These are phyloP conservation scores for Amphirosellinia nigrospora DNA, from an alignment of 495 filamentous ascomycete species.

Conservation along the genomic window DNA sequence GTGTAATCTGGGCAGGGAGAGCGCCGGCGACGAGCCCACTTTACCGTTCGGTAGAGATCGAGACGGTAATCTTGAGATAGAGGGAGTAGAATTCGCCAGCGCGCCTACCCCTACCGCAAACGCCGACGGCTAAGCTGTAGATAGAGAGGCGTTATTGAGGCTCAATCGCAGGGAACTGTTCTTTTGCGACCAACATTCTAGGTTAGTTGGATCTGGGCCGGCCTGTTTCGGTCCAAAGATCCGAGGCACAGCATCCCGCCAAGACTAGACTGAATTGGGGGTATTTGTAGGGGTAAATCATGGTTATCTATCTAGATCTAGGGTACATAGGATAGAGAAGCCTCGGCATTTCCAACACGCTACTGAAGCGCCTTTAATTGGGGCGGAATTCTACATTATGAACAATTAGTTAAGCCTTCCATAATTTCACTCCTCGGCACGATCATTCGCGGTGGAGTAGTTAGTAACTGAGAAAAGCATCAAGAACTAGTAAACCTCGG, in stretches of 20 bases:
- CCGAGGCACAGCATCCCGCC: slow-evolving; percentile 6
- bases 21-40: not conserved
- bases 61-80: not conserved
- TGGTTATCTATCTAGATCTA: not conserved
- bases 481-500: too few relatives aligned
- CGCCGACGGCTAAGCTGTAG: not conserved
- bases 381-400: not conserved
- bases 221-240: slow-evolving; percentile 1
- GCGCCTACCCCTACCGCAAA: not conserved
- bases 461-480: not conserved
- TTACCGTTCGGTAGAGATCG: not conserved
- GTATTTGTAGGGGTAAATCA: not conserved
- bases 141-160: not conserved
- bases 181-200: not conserved
- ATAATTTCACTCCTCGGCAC: not conserved
- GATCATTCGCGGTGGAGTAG: not conserved
- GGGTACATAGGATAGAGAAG: too few relatives aligned
- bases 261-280: not conserved
- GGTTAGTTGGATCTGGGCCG: slow-evolving; percentile 6
- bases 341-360: not conserved
- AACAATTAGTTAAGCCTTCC: not conserved
- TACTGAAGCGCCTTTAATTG: not conserved
- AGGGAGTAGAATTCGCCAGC: not conserved
- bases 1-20: slow-evolving; percentile 4
- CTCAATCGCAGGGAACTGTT: not conserved